Percentiles rank a stretch among this genome's conserved stretches.
Conservation (phyloP, 495 filamentous ascomycete genomes). For the Hyaloscypha hepaticicola region DNA sequence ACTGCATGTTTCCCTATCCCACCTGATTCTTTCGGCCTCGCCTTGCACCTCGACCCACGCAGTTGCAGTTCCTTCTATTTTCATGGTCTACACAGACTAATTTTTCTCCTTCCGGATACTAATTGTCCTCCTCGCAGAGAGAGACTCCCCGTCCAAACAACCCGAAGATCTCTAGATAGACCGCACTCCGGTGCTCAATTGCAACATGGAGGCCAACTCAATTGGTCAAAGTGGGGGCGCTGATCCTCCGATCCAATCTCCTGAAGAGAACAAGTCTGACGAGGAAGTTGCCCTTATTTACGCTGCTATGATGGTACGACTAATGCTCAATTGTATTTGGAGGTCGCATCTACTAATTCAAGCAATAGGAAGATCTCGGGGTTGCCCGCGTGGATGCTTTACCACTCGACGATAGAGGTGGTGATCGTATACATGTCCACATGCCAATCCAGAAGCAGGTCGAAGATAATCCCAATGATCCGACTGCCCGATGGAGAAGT, state of each 20-base stretch:
- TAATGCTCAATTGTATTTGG: not conserved
- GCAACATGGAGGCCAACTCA: not conserved
- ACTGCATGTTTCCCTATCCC: not conserved
- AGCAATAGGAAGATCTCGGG: conserved; percentile 29
- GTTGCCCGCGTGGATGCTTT: conserved; percentile 25
- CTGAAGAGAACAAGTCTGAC: not conserved
- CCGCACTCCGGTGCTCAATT: not conserved
- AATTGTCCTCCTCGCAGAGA: not conserved
- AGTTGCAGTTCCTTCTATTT: not conserved
- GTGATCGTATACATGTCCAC: not conserved
- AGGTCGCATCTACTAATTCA: conserved; percentile 5
- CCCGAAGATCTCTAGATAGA: no score
- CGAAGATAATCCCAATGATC: not conserved
- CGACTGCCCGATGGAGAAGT: conserved; percentile 22
- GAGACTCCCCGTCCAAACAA: not conserved
- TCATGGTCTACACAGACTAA: not conserved
- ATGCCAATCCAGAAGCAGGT: not conserved
- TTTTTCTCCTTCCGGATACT: not conserved
- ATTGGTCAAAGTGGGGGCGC: not conserved
- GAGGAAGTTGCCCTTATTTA: conserved; percentile 2
- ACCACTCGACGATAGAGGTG: conserved; percentile 25
- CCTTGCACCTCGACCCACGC: not conserved
- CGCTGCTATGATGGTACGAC: conserved; percentile 29
- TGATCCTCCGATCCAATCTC: not conserved
- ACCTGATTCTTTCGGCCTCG: not conserved